Conservation (phyloP, 371 early-diverging fungal genomes). For the Syncephalastrum racemosum region DNA sequence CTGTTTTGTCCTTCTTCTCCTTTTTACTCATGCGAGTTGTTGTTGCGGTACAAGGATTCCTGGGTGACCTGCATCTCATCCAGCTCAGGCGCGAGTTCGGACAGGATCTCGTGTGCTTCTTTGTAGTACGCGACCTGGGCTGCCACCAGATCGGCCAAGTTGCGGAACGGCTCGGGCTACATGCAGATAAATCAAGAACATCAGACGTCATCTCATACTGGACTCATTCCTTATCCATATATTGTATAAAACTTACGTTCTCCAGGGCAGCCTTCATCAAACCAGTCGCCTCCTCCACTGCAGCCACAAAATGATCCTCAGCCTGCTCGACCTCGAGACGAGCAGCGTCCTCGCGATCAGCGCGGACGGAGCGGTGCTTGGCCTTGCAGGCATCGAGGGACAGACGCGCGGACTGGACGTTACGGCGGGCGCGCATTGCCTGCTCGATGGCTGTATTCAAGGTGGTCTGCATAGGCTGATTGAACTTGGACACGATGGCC, state of each 20-base stretch:
- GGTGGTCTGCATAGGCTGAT: constrained; percentile 70
- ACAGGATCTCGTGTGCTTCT: constrained; percentile 74
- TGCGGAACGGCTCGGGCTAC: constrained; percentile 82
- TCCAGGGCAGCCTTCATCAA: constrained; percentile 91
- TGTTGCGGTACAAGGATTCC: constrained; percentile 73
- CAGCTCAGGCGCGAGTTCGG: constrained; percentile 85
- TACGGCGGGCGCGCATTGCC: constrained; percentile 82
- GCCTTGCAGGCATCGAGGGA: constrained; percentile 84
- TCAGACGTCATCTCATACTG: background rate
- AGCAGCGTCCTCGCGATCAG: constrained; percentile 67
- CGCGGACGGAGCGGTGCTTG: constrained; percentile 65
- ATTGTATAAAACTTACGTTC: constrained; percentile 46
- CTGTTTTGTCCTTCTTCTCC: background rate
- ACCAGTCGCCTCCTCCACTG: constrained; percentile 88
- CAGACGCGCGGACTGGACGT: constrained; percentile 78
- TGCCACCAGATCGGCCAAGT: constrained; percentile 81
- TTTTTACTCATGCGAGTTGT: constrained; percentile 47
- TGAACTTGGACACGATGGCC: constrained; percentile 69
- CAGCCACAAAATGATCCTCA: constrained; percentile 91
- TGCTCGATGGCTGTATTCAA: constrained; percentile 73
- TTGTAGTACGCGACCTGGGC: constrained; percentile 87
- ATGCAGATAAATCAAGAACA: background rate
- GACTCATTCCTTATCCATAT: background rate
- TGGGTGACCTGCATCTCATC: constrained; percentile 91
- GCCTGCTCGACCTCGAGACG: constrained; percentile 83